These are phyloP conservation scores for Ceratocystis harringtonii DNA, from an alignment of 2,329 filamentous ascomycete genomes.

Conservation along the genomic window DNA sequence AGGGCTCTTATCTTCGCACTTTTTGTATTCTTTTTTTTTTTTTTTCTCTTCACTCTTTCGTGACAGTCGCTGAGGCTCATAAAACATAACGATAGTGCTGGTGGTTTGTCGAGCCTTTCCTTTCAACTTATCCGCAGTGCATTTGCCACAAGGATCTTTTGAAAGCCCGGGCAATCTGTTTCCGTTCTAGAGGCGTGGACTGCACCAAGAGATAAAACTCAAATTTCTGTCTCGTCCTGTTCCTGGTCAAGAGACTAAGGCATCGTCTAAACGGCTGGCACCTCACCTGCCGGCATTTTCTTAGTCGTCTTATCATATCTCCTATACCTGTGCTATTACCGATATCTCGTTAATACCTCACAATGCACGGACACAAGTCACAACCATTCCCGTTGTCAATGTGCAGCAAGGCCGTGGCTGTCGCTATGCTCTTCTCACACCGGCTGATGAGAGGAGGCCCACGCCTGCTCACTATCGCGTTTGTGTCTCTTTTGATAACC, in stretches of 20 bases:
- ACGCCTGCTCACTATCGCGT: constrained; percentile 22
- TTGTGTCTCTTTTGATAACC: constrained; percentile 23
- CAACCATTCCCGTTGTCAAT: background rate
- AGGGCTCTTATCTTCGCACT: background rate
- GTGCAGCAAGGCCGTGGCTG: background rate
- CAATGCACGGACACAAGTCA: constrained; percentile 12
- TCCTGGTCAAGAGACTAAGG: background rate
- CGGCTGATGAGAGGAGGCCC: constrained; percentile 28
- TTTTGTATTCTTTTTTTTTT: background rate
- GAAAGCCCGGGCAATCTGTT: background rate
- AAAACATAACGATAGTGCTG: too few species aligned
- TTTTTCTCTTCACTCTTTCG: background rate
- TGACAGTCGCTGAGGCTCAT: background rate
- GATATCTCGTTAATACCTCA: background rate
- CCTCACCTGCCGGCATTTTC: background rate
- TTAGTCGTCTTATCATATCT: background rate
- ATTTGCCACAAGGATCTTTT: too few species aligned
- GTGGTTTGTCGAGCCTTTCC: background rate
- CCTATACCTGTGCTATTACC: too few species aligned
- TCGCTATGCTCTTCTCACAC: constrained; percentile 25
- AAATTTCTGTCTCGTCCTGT: background rate
- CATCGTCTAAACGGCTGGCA: background rate
- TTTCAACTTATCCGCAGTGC: background rate
- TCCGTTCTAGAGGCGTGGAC: background rate
- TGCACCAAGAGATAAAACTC: background rate